Conservation (phyloP, 2,329 filamentous ascomycete genomes). For the Trichoderma koningiopsis region DNA sequence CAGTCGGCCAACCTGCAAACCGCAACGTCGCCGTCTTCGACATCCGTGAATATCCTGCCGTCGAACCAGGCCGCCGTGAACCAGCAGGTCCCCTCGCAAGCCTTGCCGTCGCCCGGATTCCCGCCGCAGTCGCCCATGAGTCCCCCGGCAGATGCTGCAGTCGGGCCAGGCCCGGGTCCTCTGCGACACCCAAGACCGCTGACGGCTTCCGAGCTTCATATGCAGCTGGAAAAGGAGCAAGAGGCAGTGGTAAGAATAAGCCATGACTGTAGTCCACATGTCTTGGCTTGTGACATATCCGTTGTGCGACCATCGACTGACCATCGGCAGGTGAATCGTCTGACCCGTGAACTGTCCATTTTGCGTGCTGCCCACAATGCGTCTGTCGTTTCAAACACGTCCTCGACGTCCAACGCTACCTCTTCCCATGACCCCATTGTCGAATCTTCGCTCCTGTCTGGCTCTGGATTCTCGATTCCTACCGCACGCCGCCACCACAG, state of each 20-base stretch:
- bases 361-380: slow-evolving; percentile 73
- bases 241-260: slow-evolving; percentile 74
- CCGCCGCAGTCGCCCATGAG: slow-evolving; percentile 34
- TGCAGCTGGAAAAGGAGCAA: slow-evolving; percentile 91
- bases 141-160: slow-evolving; percentile 44
- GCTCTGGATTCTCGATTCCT: slow-evolving; percentile 60
- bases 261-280: not conserved
- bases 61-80: slow-evolving; percentile 57
- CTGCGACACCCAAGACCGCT: slow-evolving; percentile 83
- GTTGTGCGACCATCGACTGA: slow-evolving; percentile 13
- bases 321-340: slow-evolving; percentile 75
- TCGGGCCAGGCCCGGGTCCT: slow-evolving; percentile 63
- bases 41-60: slow-evolving; percentile 57
- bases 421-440: slow-evolving; percentile 51
- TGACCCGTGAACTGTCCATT: slow-evolving; percentile 83
- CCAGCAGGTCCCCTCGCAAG: slow-evolving; percentile 39
- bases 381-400: slow-evolving; percentile 66
- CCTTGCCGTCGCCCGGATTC: slow-evolving; percentile 33
- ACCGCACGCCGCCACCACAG: slow-evolving; percentile 58
- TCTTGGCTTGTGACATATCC: not conserved
- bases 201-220: slow-evolving; percentile 85
- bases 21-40: slow-evolving; percentile 47
- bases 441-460: slow-evolving; percentile 57
- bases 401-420: slow-evolving; percentile 59
- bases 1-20: slow-evolving; percentile 46